A percentile compares a stretch with the other conserved stretches of the same genome.
These are phyloP conservation scores for Pichia sp. DNA, from an alignment of 1,139 yeast genomes.

Conservation along the genomic window DNA sequence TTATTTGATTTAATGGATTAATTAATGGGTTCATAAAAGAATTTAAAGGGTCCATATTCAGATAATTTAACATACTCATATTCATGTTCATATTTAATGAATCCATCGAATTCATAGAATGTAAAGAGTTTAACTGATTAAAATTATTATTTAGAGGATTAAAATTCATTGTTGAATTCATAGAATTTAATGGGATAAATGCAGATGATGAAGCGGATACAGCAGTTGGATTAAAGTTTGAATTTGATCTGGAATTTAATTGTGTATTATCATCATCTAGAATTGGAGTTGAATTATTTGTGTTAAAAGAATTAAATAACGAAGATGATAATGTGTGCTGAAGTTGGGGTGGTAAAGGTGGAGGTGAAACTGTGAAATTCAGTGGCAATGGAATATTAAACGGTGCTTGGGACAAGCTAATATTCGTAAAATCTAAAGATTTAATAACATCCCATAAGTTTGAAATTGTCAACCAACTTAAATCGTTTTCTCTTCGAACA, in stretches of 20 bases:
- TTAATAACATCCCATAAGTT: slow-evolving; percentile 21
- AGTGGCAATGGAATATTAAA: slow-evolving; percentile 6
- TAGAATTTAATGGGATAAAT: not conserved
- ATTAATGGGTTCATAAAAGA: not conserved
- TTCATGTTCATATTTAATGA: not conserved
- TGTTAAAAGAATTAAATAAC: slow-evolving; percentile 5
- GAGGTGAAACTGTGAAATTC: not conserved
- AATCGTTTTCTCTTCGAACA: slow-evolving; percentile 50
- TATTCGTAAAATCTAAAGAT: slow-evolving; percentile 25
- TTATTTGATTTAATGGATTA: not conserved
- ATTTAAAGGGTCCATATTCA: not conserved
- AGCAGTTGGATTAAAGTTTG: not conserved
- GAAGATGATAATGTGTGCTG: slow-evolving; percentile 3
- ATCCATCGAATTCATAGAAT: not conserved
- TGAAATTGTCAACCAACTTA: slow-evolving; percentile 36
- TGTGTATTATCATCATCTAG: not conserved
- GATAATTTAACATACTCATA: not conserved
- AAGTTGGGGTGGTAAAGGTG: slow-evolving; percentile 10
- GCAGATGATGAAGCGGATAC: not conserved
- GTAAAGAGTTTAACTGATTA: not conserved
- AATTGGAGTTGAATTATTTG: not conserved
- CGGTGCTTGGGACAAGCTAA: slow-evolving; percentile 8
- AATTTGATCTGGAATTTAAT: slow-evolving; percentile 8
- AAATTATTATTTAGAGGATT: not conserved
- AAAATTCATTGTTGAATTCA: not conserved